Conservation (phyloP, 441 rosid species). For the Gossypium aridum region DNA sequence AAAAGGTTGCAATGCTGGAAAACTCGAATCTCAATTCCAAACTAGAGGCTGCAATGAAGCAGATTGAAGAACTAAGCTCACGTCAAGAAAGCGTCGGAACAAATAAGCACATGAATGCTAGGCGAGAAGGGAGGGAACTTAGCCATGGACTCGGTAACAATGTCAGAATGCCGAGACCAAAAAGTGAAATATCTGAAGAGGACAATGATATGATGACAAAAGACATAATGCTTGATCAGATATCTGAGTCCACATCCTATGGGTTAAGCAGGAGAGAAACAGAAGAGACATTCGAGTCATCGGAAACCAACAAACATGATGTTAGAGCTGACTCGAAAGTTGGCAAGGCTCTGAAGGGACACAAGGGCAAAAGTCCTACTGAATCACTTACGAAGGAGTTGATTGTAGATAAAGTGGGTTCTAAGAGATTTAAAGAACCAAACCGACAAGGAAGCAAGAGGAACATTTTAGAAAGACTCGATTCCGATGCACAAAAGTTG, state of each 20-base stretch:
- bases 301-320: slow-evolving; percentile 39
- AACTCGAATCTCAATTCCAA: slow-evolving; percentile 35
- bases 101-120: slow-evolving; percentile 20
- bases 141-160: slow-evolving; percentile 9
- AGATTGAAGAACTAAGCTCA: slow-evolving; percentile 43
- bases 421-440: slow-evolving; percentile 31
- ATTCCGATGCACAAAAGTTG: slow-evolving; percentile 78
- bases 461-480: slow-evolving; percentile 75
- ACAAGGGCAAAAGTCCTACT: slow-evolving; percentile 30
- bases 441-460: slow-evolving; percentile 51
- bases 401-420: slow-evolving; percentile 61
- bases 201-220: slow-evolving; percentile 65
- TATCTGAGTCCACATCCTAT: slow-evolving; percentile 75
- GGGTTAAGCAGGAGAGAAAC: slow-evolving; percentile 62
- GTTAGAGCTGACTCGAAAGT: slow-evolving; percentile 38
- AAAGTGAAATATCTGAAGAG: slow-evolving; percentile 38
- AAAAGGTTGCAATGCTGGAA: slow-evolving; percentile 43
- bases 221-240: slow-evolving; percentile 89
- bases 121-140: slow-evolving; percentile 20
- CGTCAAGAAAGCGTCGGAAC: slow-evolving; percentile 16
- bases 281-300: slow-evolving; percentile 52
- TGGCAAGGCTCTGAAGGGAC: slow-evolving; percentile 29
- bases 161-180: slow-evolving; percentile 28
- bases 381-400: slow-evolving; percentile 67
- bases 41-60: slow-evolving; percentile 44